Conservation (phyloP, 495 filamentous ascomycete species). For the Astrocystis sublimbata region DNA sequence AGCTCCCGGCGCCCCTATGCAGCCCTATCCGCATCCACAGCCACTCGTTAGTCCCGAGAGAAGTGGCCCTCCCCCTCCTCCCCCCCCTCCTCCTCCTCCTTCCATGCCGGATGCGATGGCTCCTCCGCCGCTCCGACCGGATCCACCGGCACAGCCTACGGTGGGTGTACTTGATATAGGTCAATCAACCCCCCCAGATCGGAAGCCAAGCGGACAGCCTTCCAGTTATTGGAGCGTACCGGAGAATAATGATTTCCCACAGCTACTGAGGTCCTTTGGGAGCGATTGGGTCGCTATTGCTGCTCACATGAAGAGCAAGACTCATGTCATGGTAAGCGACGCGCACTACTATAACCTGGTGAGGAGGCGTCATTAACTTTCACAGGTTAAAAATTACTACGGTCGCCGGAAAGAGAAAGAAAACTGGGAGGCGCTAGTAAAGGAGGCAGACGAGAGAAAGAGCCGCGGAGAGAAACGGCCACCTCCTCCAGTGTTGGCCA, state of each 20-base stretch:
- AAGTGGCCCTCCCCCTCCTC: conserved; percentile 15
- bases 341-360: conserved; percentile 8
- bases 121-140: conserved; percentile 50
- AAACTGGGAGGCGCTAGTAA: conserved; percentile 70
- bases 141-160: conserved; percentile 43
- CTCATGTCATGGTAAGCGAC: conserved; percentile 79
- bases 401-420: conserved; percentile 74
- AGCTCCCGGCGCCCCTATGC: conserved; percentile 30
- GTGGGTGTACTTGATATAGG: conserved; percentile 45
- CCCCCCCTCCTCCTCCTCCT: no score
- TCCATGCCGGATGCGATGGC: conserved; percentile 52
- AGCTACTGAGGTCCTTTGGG: conserved; percentile 76
- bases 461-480: conserved; percentile 70
- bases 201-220: conserved; percentile 56
- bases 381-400: conserved; percentile 91
- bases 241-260: conserved; percentile 80
- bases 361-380: conserved; percentile 28
- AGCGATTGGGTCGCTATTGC: conserved; percentile 87
- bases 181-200: conserved; percentile 40
- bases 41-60: conserved; percentile 42
- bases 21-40: conserved; percentile 37
- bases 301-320: conserved; percentile 85
- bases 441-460: conserved; percentile 69
- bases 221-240: conserved; percentile 98
- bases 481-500: conserved; percentile 65